Evolutionary conservation across 2,329 filamentous ascomycete genomes (phyloP), one percentile per base, ranked within the genome.

Genomic region (Penicillium frequentans): DNA sequence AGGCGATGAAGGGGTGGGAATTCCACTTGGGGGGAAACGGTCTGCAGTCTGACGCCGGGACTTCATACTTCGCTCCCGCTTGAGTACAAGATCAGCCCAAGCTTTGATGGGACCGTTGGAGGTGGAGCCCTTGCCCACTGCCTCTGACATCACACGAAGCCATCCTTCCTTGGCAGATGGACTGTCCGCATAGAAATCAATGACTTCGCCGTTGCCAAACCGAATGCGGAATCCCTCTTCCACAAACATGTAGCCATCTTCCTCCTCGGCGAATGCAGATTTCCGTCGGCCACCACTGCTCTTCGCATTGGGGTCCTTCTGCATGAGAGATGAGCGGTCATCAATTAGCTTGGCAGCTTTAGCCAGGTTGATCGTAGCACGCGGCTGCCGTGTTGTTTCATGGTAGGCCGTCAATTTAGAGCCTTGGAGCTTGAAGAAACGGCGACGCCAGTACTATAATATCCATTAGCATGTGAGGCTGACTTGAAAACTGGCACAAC

Each of bases 241-340:
- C 52, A 99, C 93, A 73, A 99, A 99, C 90, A 97, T 96, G 81
- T 99, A 99, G 43, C 95, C 95, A 73, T 99, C 95, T 77, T 99
- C 95, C 64, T 99, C 95, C 75, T 98, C 95, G 1, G 93, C 93
- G 74, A 99, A 99, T 11, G 91, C 95, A 33, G 93, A 97, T 74
- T 96, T 92, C 55, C 95, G 89, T 44, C 95, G 89, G 65, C 86
- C 88, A 55, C 91, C 90, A 7, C 24, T 26, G 62, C 84, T 85
- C 71, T 87, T 90, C 56, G 88, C 89, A 14, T 84, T 87, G 0
- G 88, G 91, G 70, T 96, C 91, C 64, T 90, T 92, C 68, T 96
- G 90, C 7, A 88, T 91, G 48, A 99, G 81, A 21, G 90, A 83
- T 21, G 87, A 87, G 56, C 91, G 90, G 73, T 99, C 95, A 70